Base-by-base conservation (phyloP, 2,329 filamentous ascomycete genomes). In the Stachybotrys chartarum region DNA sequence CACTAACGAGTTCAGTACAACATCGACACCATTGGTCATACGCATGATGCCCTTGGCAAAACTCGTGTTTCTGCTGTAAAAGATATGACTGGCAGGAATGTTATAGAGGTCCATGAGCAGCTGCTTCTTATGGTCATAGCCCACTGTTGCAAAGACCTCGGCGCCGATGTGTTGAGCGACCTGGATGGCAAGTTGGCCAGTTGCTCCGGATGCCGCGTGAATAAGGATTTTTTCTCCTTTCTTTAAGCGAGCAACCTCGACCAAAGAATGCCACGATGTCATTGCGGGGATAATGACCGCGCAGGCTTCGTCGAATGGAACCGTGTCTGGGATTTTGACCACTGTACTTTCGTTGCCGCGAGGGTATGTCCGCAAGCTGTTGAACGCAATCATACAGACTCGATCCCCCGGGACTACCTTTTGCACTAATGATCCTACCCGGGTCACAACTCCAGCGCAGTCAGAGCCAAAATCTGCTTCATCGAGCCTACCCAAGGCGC, bases 271-370 rank as follows among this genome's bases (percentile, higher is more conserved):
- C 11, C 59, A 63, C 0, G 68, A 71, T 0, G 75, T 75, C 1
- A 59, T 50, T 42, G 60, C 71, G 0, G 66, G 64, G 5, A 68
- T 59, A 0, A 71, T 69, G 1, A 74, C 56, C 0, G 70, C 64
- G 0, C 70, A 66, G 0, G 69, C 72, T 3, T 65, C 63, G 7
- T 67, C 66, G 10, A 72, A 73, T 1, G 57, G 59, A 61, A 76
- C 62, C 7, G 49, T 17, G 0, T 68, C 65, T 0, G 74, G 72
- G 7, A 78, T 71, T 6, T 64, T 61, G n/a, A 46, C 49, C 2
- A 61, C 51, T n/a, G 45, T 12, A 6, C 30, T 47, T 7, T 57
- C 56, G 0, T 53, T 35, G 0, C 50, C 54, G 1, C 35, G 52
- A 12, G 60, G 54, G 30, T 58, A 55, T 1, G 57, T 58, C 1